Base-by-base conservation (phyloP, 768 basidiomycete genomes). In the Cantharellus cinnabarinus region DNA sequence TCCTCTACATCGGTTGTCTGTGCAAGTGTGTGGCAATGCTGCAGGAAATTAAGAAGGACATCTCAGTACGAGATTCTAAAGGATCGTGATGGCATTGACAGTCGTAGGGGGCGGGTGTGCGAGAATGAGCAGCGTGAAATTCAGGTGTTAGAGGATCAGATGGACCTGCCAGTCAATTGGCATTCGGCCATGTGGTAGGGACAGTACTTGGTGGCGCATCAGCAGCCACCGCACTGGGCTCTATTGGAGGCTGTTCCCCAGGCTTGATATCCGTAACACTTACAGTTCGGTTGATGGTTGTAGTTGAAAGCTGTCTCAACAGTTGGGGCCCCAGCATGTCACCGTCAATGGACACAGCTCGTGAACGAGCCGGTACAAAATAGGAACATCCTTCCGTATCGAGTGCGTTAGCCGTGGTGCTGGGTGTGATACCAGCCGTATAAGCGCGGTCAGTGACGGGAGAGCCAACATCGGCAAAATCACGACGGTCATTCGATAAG, bases 151-250 rank as follows among this genome's bases (percentile, higher is more conserved):
- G 20, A 29, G 20, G 20, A 29, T 29, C 20, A 29, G 20, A 29
- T 29, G 20, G 20, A 29, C 20, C 20, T 29, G 20, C 20, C 20
- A 29, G 20, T 29, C 20, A 29, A 29, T 29, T 29, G 20, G 20
- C 20, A 10, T 37, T 10, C 35, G 10, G 7, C 52, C 52, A 62
- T 50, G 60, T 60, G 10, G 20, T 42, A 34, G 62, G 62, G 14
- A 62, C 15, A 15, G 53, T 50, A n/a, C 62, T 62, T 7, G 62
- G 44, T 53, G 62, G 62, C 5, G 53, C 29, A 62, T 62, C 62
- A 38, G 61, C 56, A 10, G 40, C 56, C 10, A 29, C 10, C 7
- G 10, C 10, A 7, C 7, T 10, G 10, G 10, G 7, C 56, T 39
- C 38, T 29, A 29, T 29, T 1, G 20, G 20, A 29, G 20, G 20